Base-by-base conservation (phyloP, 2,329 filamentous ascomycete species). In the Microdochium paspali region DNA sequence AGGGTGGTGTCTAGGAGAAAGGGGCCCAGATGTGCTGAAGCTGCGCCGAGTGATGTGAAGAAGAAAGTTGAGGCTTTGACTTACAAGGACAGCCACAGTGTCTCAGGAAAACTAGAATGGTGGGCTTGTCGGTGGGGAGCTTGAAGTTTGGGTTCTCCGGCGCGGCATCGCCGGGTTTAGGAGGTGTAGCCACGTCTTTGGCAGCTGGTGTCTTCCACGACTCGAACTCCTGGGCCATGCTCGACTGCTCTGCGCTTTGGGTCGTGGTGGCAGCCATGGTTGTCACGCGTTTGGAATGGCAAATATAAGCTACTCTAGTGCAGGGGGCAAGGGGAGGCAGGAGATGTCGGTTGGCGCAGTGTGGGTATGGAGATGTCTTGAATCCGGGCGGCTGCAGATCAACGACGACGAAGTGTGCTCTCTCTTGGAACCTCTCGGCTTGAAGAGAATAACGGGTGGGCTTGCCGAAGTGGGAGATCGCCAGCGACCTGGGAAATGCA, bases 11-110 rank as follows among this genome's bases (percentile, higher is more conserved):
- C n/a, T n/a, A n/a, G n/a, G n/a, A n/a, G n/a, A n/a, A n/a, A n/a
- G n/a, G n/a, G n/a, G n/a, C n/a, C n/a, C n/a, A 44, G 35, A 13
- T 6, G n/a, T 35, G 6, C 43, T n/a, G n/a, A n/a, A n/a, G n/a
- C n/a, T n/a, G n/a, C n/a, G n/a, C n/a, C n/a, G n/a, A n/a, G n/a
- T n/a, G n/a, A n/a, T n/a, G n/a, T n/a, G n/a, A n/a, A 28, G 26
- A 7, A 28, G 13, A 28, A 13, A 28, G 7, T 13, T 13, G 21
- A 5, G 10, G 31, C 6, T 5, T 18, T 10, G 10, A 63, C 74
- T 59, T 73, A 85, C 84, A 87, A 10, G 84, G 84, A 66, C 84
- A 87, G 28, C 84, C 85, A 60, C 84, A 88, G 61, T 88, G 84
- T 28, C 85, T 72, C 5, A 89, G 70, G 57, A 89, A 89, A 15